phyloP scores from a whole-genome alignment of 1,139 yeast species.

The Pichia sp. region DNA sequence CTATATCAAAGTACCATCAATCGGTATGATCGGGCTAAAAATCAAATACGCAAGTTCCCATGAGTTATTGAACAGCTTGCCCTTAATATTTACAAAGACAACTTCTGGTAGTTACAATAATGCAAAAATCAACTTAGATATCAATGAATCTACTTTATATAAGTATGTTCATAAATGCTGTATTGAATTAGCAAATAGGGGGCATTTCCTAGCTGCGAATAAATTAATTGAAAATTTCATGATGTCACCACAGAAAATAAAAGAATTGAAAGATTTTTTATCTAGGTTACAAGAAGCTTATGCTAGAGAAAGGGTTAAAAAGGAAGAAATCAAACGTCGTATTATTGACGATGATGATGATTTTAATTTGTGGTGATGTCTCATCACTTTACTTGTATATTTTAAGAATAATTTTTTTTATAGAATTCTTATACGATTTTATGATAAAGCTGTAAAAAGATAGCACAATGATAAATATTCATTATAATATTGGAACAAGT shows the following conservation, averaged over 20 bases:
- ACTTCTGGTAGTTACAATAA: slow-evolving; percentile 11
- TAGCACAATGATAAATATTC: neutral
- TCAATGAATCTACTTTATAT: slow-evolving; percentile 18
- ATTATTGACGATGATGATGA: slow-evolving; percentile 25
- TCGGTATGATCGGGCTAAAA: slow-evolving; percentile 18
- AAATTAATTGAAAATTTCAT: slow-evolving; percentile 22
- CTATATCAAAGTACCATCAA: slow-evolving; percentile 15
- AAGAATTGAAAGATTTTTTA: slow-evolving; percentile 14
- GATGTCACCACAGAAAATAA: slow-evolving; percentile 6
- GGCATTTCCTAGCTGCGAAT: slow-evolving; percentile 24
- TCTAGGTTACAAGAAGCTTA: slow-evolving; percentile 13
- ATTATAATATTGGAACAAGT: slow-evolving; percentile 31
- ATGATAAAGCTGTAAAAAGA: neutral
- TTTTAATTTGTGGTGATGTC: slow-evolving; percentile 21
- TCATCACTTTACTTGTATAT: neutral
- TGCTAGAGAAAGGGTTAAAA: slow-evolving; percentile 13
- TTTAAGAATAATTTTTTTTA: neutral
- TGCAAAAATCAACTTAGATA: slow-evolving; percentile 15
- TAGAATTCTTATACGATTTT: neutral
- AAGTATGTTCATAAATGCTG: slow-evolving; percentile 23
- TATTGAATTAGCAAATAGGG: slow-evolving; percentile 19
- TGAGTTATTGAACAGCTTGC: slow-evolving; percentile 20
- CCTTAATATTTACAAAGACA: slow-evolving; percentile 14
- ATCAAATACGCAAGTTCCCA: slow-evolving; percentile 21
- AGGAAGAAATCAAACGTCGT: slow-evolving; percentile 8